Base-by-base conservation (phyloP, 257 asterid species). In the Coffea canephora region DNA sequence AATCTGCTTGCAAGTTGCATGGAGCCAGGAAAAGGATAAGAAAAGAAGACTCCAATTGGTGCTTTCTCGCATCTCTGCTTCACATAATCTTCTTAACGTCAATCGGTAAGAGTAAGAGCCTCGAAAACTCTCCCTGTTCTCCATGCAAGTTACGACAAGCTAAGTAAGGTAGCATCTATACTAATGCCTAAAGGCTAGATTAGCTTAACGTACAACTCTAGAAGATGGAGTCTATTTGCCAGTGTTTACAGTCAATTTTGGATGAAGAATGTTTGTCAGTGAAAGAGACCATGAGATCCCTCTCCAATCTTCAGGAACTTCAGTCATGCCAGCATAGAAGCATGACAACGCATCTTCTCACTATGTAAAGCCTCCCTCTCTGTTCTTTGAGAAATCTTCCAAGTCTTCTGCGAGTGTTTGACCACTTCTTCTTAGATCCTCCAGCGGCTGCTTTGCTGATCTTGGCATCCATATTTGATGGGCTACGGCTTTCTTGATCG, bases 281-380 rank as follows among this genome's bases (percentile, higher is more conserved):
- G 69, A 64, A 64, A 64, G 18, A 25, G 39, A 27, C 54, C 2
- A 49, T 1, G 8, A 18, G 69, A 27, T 4, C 6, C 69, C 69
- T 23, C 18, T n/a, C 36, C 55, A 14, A 31, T 45, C 50, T 16
- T 62, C 66, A 62, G 14, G 50, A 59, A 25, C 4, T 3, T 88
- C 73, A 92, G 36, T 93, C 96, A 62, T 88, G 91, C 97, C 96
- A 93, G 76, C 96, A 93, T 45, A 93, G 88, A 73, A 93, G 95
- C 95, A 91, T 91, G 19, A 90, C 91, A 5, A 91, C 96, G 64
- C 97, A 93, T 90, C 95, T 93, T 84, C 92, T 81, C 70, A 89
- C 49, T 6, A 93, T 93, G 78, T 93, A 91, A 61, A 91, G 84
- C 80, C 92, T 89, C 67, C 92, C 97, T 83, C 92, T 89, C 27